Evolutionary conservation across 305 asterid species (phyloP), one percentile per base, ranked within the genome.

Genomic region (Solanum aculeatissimum): DNA sequence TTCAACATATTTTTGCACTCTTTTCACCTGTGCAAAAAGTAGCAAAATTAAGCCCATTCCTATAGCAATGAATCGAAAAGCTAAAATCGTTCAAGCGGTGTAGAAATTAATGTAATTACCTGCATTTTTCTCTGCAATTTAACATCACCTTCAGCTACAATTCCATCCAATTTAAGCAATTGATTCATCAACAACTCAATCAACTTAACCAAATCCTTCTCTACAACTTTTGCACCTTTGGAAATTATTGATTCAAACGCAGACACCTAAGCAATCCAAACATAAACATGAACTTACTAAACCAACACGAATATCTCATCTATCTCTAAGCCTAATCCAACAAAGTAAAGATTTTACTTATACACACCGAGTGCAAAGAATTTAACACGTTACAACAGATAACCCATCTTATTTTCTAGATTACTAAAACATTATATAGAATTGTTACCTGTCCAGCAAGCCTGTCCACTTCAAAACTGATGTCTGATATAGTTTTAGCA

Each of bases 171-270:
- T 70, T 90, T 93, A 23, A 96, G 86, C 71, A 95, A 83, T 81
- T 95, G 97, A 88, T 92, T 93, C 99, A 96, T 96, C 90, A 96
- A 85, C 84, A 89, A 68, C 81, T 95, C 99, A 71, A 88, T 92
- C 88, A 96, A 86, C 81, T 87, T 92, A 7, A 88, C 86, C 1
- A 94, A 83, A 83, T 91, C 94, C 83, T 90, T 94, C 19, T 96
- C 99, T 35, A 60, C 94, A 68, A 96, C 95, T 86, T 91, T 94
- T 83, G 85, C 95, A 11, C 98, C 98, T 82, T 90, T 91, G 3
- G 95, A 88, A 70, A 89, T 88, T 19, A 92, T 85, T 51, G 95
- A 80, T 91, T 96, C 97, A 57, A 95, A 90, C 14, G 93, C 91
- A 27, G 93, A 89, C 51, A 95, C 99, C 99, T 96, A 83, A 63